phyloP scores from a whole-genome alignment of 176 grass and related monocot species.

The Cocos nucifera region DNA sequence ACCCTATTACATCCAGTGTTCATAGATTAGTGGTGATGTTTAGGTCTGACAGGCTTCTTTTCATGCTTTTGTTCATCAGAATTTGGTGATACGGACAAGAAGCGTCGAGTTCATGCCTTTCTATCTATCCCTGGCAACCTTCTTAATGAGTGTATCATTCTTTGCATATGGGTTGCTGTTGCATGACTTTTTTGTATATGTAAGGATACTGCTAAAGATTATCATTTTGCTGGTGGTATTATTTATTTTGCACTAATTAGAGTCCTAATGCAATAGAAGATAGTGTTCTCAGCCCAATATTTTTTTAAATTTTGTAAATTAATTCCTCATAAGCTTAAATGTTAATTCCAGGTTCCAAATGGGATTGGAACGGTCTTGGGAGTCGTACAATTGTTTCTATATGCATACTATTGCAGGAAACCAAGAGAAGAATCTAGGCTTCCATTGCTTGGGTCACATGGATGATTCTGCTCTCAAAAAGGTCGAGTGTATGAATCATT shows the following conservation, averaged over 20 bases:
- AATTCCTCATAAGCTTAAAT: not conserved
- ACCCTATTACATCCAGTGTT: too few species aligned
- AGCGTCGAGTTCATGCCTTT: conserved; percentile 99
- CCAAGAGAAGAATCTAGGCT: conserved; percentile 25
- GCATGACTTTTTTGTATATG: conserved; percentile 94
- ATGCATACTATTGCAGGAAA: conserved; percentile 63
- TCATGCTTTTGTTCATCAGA: conserved; percentile 28
- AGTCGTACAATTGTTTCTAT: conserved; percentile 54
- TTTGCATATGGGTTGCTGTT: conserved; percentile 65
- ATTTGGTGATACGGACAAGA: conserved; percentile 73
- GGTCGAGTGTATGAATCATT: not conserved
- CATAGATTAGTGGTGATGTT: too few species aligned
- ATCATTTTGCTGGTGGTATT: too few species aligned
- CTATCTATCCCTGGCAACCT: conserved; percentile 80
- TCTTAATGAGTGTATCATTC: conserved; percentile 88
- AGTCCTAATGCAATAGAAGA: too few species aligned
- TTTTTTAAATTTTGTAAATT: too few species aligned
- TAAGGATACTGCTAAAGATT: conserved; percentile 22
- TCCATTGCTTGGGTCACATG: conserved; percentile 33
- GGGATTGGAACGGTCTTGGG: conserved; percentile 79
- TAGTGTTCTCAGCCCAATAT: too few species aligned
- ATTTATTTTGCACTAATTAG: too few species aligned
- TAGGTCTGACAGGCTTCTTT: not conserved
- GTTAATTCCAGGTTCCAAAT: conserved; percentile 64
- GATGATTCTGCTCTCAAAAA: not conserved